A percentile compares a stretch with the other conserved stretches of the same genome.
Conservation (phyloP, 768 basidiomycete species). For the Termitomyces sp. region DNA sequence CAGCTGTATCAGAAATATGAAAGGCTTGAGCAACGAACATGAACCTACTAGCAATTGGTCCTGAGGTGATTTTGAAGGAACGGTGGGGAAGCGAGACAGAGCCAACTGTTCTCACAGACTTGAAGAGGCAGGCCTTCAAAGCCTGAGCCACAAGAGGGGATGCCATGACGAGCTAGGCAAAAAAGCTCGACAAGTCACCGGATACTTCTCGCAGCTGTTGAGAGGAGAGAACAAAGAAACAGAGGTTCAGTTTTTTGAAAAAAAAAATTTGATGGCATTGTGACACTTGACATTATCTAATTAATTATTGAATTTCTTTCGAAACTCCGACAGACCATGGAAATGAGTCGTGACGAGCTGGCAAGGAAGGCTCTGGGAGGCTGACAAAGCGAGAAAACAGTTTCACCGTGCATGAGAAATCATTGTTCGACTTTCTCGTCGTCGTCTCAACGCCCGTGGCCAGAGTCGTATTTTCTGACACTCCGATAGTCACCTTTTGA, state of each 20-base stretch:
- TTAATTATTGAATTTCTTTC: too few species aligned
- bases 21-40: not conserved
- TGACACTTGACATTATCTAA: not conserved
- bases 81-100: conserved; percentile 18
- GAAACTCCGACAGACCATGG: too few species aligned
- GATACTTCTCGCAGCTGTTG: not conserved
- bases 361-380: too few species aligned
- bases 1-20: not conserved
- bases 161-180: conserved; percentile 18
- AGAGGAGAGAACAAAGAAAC: not conserved
- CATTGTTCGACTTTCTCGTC: too few species aligned
- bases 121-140: conserved; percentile 12
- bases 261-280: conserved; percentile 8
- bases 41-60: conserved; percentile 12
- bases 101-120: conserved; percentile 13
- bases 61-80: conserved; percentile 14
- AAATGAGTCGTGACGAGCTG: too few species aligned
- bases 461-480: too few species aligned
- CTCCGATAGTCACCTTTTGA: not conserved
- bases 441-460: too few species aligned
- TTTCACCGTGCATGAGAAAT: too few species aligned
- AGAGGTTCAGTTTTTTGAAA: not conserved
- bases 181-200: conserved; percentile 4
- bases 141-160: conserved; percentile 15
- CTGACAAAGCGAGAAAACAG: too few species aligned